Conservation (phyloP, 352 stramenopile species). For the Phytophthora boehmeriae region DNA sequence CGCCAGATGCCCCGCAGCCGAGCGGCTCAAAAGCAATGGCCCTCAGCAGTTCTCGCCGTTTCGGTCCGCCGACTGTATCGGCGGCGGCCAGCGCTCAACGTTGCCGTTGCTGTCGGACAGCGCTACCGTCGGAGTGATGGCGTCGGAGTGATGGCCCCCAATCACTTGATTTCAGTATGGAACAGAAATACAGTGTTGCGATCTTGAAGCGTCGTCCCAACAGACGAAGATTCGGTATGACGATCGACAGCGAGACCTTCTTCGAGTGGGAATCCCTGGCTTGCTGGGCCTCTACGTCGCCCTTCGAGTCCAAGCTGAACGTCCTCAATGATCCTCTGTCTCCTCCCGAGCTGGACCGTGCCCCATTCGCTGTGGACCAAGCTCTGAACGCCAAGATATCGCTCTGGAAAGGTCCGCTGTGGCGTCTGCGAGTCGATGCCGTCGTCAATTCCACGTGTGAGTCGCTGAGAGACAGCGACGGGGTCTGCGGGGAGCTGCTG, state of each 20-base stretch:
- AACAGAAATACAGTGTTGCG: neutral
- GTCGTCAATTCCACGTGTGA: conserved; percentile 87
- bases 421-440: conserved; percentile 63
- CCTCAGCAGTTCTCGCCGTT: neutral
- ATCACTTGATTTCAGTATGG: neutral
- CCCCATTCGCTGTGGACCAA: conserved; percentile 34
- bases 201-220: conserved; percentile 23
- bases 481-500: conserved; percentile 68
- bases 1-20: no score
- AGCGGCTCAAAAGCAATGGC: no score
- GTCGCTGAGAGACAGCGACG: conserved; percentile 62
- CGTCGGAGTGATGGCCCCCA: no score
- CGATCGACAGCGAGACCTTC: conserved; percentile 3
- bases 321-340: conserved; percentile 9
- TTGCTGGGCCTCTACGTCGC: conserved; percentile 16
- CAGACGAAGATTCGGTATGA: neutral
- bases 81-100: no score
- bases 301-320: neutral
- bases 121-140: conserved; percentile 15
- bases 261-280: conserved; percentile 19
- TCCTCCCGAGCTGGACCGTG: neutral
- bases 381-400: conserved; percentile 57
- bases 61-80: no score
- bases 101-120: no score
- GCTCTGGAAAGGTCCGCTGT: conserved; percentile 63